A percentile compares a stretch with the other conserved stretches of the same genome.
Evolutionary conservation across 2,329 filamentous ascomycete species (phyloP).

Genomic region (Lachnellula suecica): DNA sequence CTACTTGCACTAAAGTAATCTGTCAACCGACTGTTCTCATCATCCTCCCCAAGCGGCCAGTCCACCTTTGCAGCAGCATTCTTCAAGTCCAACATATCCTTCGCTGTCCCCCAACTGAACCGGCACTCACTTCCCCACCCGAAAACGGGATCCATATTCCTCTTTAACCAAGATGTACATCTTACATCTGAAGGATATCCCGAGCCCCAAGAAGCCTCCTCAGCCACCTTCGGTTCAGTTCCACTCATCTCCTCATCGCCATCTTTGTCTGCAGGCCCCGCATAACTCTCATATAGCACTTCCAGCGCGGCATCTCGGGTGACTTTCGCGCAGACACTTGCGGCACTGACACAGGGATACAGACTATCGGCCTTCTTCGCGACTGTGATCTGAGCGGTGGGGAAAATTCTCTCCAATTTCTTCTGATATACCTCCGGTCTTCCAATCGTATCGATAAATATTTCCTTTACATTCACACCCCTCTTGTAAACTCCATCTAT

Average conservation of each 20-base stretch:
- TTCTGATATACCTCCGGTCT: conserved; percentile 80
- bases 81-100: conserved; percentile 77
- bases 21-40: conserved; percentile 67
- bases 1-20: conserved; percentile 66
- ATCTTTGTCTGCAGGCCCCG: conserved; percentile 29
- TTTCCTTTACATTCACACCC: conserved; percentile 81
- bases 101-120: conserved; percentile 94
- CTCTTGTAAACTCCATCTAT: conserved; percentile 74
- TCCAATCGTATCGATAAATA: conserved; percentile 95
- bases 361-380: conserved; percentile 91
- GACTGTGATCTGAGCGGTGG: conserved; percentile 71
- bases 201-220: conserved; percentile 71
- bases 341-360: conserved; percentile 90
- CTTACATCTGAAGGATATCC: conserved; percentile 89
- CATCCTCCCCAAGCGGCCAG: conserved; percentile 77
- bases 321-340: conserved; percentile 93
- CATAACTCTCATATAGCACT: conserved; percentile 57
- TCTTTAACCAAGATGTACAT: conserved; percentile 78
- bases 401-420: conserved; percentile 81
- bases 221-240: conserved; percentile 30
- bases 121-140: conserved; percentile 92
- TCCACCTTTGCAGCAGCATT: conserved; percentile 69
- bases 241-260: conserved; percentile 22
- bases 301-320: conserved; percentile 89
- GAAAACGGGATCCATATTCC: conserved; percentile 89